A percentile compares a stretch with the other conserved stretches of the same genome.
Conservation (phyloP, 129 eudicot species). For the Silybum marianum region DNA sequence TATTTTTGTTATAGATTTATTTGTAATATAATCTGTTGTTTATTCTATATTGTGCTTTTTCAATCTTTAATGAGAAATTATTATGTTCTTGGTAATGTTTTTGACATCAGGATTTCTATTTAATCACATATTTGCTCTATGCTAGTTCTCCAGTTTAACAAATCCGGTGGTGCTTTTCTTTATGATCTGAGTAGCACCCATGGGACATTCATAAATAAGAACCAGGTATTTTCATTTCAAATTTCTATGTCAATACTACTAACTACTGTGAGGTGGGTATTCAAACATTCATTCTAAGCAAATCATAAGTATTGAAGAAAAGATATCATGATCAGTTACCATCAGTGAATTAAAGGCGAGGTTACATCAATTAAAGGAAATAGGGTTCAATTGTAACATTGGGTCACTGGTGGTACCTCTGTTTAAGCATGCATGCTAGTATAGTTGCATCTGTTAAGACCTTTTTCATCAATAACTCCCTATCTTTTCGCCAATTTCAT, state of each 20-base stretch:
- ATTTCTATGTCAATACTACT: neutral
- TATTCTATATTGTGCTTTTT: neutral
- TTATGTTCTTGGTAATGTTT: neutral
- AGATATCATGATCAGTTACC: neutral
- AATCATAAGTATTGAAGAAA: neutral
- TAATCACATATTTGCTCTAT: slow-evolving; percentile 15
- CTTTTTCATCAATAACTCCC: neutral
- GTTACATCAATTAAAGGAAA: neutral
- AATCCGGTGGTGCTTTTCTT: slow-evolving; percentile 69
- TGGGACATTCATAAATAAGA: slow-evolving; percentile 87
- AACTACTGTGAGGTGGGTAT: neutral
- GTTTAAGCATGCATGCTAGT: neutral
- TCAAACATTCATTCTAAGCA: neutral
- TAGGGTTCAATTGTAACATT: neutral
- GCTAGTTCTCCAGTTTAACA: slow-evolving; percentile 90
- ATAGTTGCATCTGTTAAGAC: neutral
- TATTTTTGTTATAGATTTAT: neutral
- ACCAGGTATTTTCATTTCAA: slow-evolving; percentile 54
- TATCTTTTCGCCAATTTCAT: neutral
- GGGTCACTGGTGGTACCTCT: neutral
- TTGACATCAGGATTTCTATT: slow-evolving; percentile 18
- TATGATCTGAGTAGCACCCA: slow-evolving; percentile 97
- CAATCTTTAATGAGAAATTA: neutral
- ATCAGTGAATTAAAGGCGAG: neutral
- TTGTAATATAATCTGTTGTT: neutral